These are phyloP conservation scores for Cicer cuneatum DNA, from an alignment of 306 rosid genomes.

Conservation along the genomic window DNA sequence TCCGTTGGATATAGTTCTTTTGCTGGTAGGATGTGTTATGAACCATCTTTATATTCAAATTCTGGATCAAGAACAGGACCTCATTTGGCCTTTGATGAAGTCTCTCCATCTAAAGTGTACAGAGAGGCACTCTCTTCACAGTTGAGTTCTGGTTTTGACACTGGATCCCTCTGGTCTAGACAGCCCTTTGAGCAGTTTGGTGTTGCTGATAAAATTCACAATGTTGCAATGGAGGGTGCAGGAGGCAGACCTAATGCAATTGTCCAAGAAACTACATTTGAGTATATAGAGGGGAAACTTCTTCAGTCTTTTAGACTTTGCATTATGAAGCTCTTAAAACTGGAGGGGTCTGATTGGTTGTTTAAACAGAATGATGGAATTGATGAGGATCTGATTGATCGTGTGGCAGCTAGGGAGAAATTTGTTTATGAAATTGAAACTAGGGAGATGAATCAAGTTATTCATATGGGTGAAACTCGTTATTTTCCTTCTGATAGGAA, in stretches of 20 bases:
- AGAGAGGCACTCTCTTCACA: constrained; percentile 61
- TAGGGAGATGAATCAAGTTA: constrained; percentile 58
- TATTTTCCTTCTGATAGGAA: constrained; percentile 64
- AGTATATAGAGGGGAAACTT: constrained; percentile 70
- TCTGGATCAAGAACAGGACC: constrained; percentile 60
- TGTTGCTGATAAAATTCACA: constrained; percentile 58
- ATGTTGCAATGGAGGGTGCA: constrained; percentile 53
- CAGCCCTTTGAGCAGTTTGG: constrained; percentile 97
- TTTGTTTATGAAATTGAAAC: constrained; percentile 77
- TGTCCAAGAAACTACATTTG: constrained; percentile 57
- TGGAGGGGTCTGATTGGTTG: constrained; percentile 96
- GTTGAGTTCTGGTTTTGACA: constrained; percentile 58
- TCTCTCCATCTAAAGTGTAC: constrained; percentile 68
- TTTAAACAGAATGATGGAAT: constrained; percentile 86
- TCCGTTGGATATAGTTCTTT: constrained; percentile 63
- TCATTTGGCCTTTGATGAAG: constrained; percentile 77
- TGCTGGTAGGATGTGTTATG: constrained; percentile 48
- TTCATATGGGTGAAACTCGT: constrained; percentile 56
- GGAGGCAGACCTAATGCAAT: constrained; percentile 52
- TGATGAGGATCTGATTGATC: constrained; percentile 88
- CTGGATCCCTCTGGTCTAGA: constrained; percentile 85
- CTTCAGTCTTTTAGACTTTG: constrained; percentile 82
- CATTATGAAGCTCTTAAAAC: constrained; percentile 77
- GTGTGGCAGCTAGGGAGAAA: constrained; percentile 93
- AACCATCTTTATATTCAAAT: constrained; percentile 54